Evolutionary conservation across 495 filamentous ascomycete genomes (phyloP), one percentile per base, ranked within the genome.

Genomic region (Cladorrhinum samala): DNA sequence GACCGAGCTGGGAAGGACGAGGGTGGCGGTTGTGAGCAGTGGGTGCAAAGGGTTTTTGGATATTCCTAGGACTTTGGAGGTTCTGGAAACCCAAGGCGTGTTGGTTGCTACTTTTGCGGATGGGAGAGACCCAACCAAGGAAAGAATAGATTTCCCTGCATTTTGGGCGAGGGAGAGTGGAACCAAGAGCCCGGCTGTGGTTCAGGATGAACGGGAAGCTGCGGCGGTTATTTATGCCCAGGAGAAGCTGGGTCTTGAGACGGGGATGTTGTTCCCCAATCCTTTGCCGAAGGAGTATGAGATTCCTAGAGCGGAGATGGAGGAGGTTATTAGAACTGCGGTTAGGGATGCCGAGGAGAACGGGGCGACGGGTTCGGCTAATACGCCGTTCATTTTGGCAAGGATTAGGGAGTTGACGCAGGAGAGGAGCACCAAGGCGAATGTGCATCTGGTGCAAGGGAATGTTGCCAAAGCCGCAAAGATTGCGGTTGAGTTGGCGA

Each of bases 11-110:
- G 90, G 92, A n/a, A 78, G 91, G 24, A 98, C 93, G 2, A 79
- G 88, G 9, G 83, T 98, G 39, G 84, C 91, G 21, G 91, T 98
- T 8, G 77, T 97, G 23, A 87, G 85, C 66, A 88, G 86, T 50
- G 93, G 93, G 3, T 92, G 89, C 62, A 98, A 98, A 71, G 90
- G 93, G 60, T 98, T 98, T 66, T 72, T 98, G 9, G 93, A 98
- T 62, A 86, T 96, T 54, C 86, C 87, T 6, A 77, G 86, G 50
- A 98, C 93, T 1, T 76, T 98, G 2, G 93, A 98, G 71, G 95
- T 88, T 58, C 79, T 98, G 16, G 93, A 98, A 68, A 98, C 93
- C 0, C 87, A 95, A 66, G 93, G 93, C 5, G 90, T 87, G 24
- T 76, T 83, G 44, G 90, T 95, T 4, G 83, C 82, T 18, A 96